Percentiles rank a stretch among this genome's conserved stretches.
These are phyloP conservation scores for Bolboschoenus planiculmis DNA, from an alignment of 176 grass and related monocot genomes.

Conservation along the genomic window DNA sequence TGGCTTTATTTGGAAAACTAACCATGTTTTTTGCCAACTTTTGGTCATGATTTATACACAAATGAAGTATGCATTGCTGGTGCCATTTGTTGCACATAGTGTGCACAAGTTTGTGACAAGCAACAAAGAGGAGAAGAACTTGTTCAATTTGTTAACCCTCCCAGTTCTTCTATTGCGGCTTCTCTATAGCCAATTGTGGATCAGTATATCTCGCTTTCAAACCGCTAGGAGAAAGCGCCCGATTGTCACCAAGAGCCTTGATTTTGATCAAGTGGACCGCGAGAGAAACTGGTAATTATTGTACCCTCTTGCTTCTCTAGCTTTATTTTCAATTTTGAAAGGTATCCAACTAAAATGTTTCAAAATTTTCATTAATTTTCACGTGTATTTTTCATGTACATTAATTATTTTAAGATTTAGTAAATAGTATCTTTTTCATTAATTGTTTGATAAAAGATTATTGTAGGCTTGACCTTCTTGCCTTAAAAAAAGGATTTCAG, in stretches of 20 bases:
- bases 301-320: background rate
- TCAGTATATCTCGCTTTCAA: slow-evolving; percentile 55
- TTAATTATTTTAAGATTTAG: no score
- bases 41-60: background rate
- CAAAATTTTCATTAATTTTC: background rate
- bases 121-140: slow-evolving; percentile 31
- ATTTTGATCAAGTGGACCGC: slow-evolving; percentile 91
- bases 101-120: slow-evolving; percentile 31
- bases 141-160: slow-evolving; percentile 28
- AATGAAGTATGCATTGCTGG: slow-evolving; percentile 52
- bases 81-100: slow-evolving; percentile 52
- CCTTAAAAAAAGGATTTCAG: no score
- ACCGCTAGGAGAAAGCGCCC: slow-evolving; percentile 58
- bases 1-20: background rate
- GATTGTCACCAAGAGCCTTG: slow-evolving; percentile 69
- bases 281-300: slow-evolving; percentile 62
- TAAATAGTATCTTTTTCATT: no score
- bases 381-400: background rate
- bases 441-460: no score
- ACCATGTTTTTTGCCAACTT: background rate
- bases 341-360: background rate
- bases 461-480: no score
- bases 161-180: slow-evolving; percentile 44
- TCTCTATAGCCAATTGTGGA: slow-evolving; percentile 71
- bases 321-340: background rate